Percentiles rank a stretch among this genome's conserved stretches.
Evolutionary conservation across 352 stramenopile genomes (phyloP).

Genomic region (Phytophthora crassamura): DNA sequence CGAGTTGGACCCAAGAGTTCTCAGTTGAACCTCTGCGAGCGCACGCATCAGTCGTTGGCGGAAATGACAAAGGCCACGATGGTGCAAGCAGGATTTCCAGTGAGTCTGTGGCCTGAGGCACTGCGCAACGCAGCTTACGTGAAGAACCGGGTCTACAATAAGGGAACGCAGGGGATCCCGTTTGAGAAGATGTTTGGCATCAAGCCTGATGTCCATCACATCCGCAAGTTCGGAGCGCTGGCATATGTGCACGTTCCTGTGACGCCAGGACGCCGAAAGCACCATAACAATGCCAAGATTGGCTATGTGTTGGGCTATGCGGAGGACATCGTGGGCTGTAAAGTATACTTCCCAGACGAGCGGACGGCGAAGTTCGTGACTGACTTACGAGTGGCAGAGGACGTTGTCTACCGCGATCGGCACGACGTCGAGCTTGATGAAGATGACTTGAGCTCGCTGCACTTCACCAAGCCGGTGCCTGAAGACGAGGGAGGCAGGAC

Average conservation of each 20-base stretch:
- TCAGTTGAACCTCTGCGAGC: constrained; percentile 15
- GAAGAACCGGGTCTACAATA: constrained; percentile 19
- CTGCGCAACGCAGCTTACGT: constrained; percentile 15
- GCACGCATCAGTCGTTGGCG: constrained; percentile 12
- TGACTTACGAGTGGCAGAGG: too few species aligned
- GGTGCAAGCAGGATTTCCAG: constrained; percentile 13
- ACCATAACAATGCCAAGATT: constrained; percentile 16
- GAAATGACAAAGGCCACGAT: constrained; percentile 11
- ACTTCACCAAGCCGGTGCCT: too few species aligned
- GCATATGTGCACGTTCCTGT: constrained; percentile 13
- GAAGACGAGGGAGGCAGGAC: too few species aligned
- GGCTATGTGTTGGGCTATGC: constrained; percentile 16
- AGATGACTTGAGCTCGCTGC: too few species aligned
- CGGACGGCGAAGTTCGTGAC: too few species aligned
- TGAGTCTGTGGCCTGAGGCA: constrained; percentile 7
- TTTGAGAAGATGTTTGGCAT: constrained; percentile 20
- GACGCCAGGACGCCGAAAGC: not conserved
- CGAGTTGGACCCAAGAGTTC: constrained; percentile 5
- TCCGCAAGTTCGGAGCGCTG: constrained; percentile 18
- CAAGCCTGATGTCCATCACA: constrained; percentile 16
- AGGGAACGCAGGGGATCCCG: constrained; percentile 6
- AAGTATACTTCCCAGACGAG: too few species aligned
- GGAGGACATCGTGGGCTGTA: constrained; percentile 3
- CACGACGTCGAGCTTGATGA: too few species aligned
- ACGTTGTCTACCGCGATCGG: too few species aligned